A percentile compares a stretch with the other conserved stretches of the same genome.
phyloP scores from a whole-genome alignment of 805 yeast species.

The Candida nitratophila region DNA sequence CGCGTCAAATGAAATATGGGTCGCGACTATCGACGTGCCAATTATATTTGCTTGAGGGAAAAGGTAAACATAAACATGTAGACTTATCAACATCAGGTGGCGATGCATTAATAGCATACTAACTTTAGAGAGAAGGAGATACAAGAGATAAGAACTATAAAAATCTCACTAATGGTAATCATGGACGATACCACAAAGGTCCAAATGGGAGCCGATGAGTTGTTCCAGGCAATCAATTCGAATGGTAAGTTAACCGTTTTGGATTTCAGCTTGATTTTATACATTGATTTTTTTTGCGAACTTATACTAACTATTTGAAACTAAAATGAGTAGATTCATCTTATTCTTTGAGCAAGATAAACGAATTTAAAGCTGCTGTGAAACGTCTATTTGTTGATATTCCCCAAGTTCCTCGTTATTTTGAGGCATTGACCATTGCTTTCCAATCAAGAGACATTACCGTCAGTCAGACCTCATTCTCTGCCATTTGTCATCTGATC shows the following conservation, averaged over 20 bases:
- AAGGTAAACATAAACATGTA: no score
- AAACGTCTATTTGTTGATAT: slow-evolving; percentile 49
- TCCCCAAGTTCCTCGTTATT: slow-evolving; percentile 40
- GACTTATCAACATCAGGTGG: no score
- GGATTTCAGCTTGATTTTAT: no score
- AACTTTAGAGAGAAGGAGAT: no score
- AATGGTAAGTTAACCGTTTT: background rate
- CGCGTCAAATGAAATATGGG: no score
- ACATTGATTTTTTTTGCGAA: no score
- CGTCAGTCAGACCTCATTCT: slow-evolving; percentile 37
- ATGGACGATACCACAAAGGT: no score
- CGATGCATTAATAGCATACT: no score
- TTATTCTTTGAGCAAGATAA: background rate
- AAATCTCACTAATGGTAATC: no score
- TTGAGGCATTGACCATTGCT: slow-evolving; percentile 42
- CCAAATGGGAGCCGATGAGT: background rate
- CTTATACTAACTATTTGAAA: background rate
- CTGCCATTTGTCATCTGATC: slow-evolving; percentile 47
- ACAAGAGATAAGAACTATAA: no score
- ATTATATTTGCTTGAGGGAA: no score
- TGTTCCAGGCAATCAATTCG: background rate
- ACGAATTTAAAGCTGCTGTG: slow-evolving; percentile 40
- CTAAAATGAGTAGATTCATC: background rate
- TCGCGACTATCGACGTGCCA: no score
- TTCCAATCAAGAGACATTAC: slow-evolving; percentile 31